Conservation (phyloP, 345 rosid species). For the Angophora floribunda region DNA sequence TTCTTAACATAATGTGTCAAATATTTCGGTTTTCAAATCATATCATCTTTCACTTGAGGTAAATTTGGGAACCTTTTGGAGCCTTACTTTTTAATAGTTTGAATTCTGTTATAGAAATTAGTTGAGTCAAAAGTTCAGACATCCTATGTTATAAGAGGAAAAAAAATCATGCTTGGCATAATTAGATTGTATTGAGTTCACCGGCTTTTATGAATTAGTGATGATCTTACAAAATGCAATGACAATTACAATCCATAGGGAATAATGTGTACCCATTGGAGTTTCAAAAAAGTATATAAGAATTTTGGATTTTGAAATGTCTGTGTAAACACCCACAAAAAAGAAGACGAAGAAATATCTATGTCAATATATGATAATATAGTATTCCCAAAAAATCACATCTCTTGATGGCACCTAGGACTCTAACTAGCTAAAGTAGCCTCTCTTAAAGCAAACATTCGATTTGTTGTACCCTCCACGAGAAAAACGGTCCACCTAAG, state of each 20-base stretch:
- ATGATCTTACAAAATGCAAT: neutral
- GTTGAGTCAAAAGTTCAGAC: neutral
- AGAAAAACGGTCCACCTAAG: neutral
- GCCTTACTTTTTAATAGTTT: neutral
- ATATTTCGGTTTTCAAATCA: neutral
- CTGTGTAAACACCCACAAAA: too few species aligned
- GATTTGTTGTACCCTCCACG: neutral
- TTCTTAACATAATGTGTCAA: neutral
- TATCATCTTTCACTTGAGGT: neutral
- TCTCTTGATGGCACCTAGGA: neutral
- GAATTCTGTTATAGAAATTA: neutral
- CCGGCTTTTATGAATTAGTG: neutral
- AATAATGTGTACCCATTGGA: neutral
- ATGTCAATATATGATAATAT: neutral
- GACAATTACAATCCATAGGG: neutral
- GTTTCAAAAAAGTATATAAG: neutral
- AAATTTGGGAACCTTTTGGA: neutral
- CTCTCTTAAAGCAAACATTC: too few species aligned
- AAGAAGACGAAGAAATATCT: neutral
- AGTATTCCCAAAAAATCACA: neutral
- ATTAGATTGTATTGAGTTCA: neutral
- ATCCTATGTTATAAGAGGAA: neutral
- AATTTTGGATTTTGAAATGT: neutral
- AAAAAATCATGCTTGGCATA: neutral
- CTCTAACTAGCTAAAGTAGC: neutral